phyloP scores from a whole-genome alignment of 192 early-diverging fungal species.

The Backusella luteola region DNA sequence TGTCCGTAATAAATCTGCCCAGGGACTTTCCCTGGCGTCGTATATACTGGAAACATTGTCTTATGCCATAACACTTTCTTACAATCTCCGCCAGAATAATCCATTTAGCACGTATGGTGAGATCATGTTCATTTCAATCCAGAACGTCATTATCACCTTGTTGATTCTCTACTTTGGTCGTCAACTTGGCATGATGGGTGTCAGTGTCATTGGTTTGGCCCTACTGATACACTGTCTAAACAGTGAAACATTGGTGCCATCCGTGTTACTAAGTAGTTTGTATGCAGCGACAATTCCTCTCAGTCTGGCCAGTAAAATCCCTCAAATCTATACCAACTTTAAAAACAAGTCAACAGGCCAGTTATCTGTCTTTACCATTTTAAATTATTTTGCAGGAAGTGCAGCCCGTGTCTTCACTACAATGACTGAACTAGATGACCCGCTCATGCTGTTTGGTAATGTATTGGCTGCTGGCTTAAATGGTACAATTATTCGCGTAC shows the following conservation, averaged over 20 bases:
- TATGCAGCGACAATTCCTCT: conserved; percentile 79
- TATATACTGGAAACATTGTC: conserved; percentile 85
- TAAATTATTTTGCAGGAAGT: conserved; percentile 86
- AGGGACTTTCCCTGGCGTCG: conserved; percentile 78
- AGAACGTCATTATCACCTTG: conserved; percentile 78
- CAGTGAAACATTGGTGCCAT: conserved; percentile 41
- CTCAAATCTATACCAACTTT: conserved; percentile 88
- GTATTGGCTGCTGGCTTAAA: conserved; percentile 76
- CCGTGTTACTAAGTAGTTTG: conserved; percentile 55
- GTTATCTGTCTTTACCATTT: conserved; percentile 85
- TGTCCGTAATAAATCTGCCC: conserved; percentile 59
- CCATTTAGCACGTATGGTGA: conserved; percentile 91
- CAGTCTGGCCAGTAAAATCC: conserved; percentile 77
- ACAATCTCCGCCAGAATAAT: conserved; percentile 80
- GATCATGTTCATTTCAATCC: conserved; percentile 77
- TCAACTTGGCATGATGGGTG: conserved; percentile 47
- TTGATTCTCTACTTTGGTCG: conserved; percentile 63
- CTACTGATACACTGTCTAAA: conserved; percentile 55
- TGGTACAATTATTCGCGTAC: conserved; percentile 75
- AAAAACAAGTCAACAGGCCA: conserved; percentile 85
- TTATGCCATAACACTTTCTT: conserved; percentile 76
- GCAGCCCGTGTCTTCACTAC: conserved; percentile 92
- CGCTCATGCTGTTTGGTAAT: conserved; percentile 67
- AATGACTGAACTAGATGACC: conserved; percentile 85
- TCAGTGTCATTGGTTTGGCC: conserved; percentile 32